These are phyloP conservation scores for Neonectria coccinea DNA, from an alignment of 2,329 filamentous ascomycete species.

Conservation along the genomic window DNA sequence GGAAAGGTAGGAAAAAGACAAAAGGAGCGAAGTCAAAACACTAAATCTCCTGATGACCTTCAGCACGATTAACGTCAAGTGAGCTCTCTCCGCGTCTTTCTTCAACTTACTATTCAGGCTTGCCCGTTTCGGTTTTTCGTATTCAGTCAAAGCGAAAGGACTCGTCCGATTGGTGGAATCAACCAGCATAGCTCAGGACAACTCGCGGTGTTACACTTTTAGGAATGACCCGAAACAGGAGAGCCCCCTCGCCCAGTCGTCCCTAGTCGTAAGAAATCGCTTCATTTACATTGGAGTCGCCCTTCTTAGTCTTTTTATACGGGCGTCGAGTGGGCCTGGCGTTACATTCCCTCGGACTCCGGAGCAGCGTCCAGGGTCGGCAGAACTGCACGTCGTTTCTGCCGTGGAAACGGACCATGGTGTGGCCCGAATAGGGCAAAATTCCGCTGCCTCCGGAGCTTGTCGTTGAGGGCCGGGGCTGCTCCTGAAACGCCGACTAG, in stretches of 20 bases:
- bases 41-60: background rate
- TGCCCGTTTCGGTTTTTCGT: background rate
- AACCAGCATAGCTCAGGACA: background rate
- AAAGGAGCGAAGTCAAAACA: background rate
- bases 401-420: conserved; percentile 2
- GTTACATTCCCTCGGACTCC: background rate
- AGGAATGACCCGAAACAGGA: conserved; percentile 3
- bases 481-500: conserved; percentile 20
- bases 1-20: background rate
- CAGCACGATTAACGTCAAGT: background rate
- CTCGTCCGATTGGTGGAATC: conserved; percentile 6
- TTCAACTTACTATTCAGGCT: background rate
- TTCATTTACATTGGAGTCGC: conserved; percentile 7
- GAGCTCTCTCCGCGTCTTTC: background rate
- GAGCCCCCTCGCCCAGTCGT: too few species aligned
- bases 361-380: conserved; percentile 8
- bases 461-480: background rate
- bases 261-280: background rate
- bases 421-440: background rate
- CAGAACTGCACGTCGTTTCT: conserved; percentile 8
- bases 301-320: background rate
- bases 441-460: background rate
- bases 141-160: background rate
- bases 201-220: background rate
- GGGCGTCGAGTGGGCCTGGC: background rate